Percentiles rank a stretch among this genome's conserved stretches.
Evolutionary conservation across 2,329 filamentous ascomycete genomes (phyloP).

Genomic region (Elsinoe ampelina): DNA sequence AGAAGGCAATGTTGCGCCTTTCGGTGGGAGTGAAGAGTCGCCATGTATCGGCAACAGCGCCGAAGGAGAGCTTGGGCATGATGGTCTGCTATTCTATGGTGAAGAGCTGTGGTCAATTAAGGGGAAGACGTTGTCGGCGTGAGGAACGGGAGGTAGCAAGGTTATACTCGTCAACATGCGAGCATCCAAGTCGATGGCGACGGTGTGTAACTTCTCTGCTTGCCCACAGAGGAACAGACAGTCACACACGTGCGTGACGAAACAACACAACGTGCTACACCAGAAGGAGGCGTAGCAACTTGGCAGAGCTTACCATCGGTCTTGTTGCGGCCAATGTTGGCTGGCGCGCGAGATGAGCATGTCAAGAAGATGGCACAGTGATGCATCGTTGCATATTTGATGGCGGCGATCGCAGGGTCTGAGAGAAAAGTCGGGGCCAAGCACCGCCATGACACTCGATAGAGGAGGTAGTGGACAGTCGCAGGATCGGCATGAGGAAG

Average conservation of each 20-base stretch:
- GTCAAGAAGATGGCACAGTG: background rate
- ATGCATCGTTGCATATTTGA: background rate
- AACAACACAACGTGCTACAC: background rate
- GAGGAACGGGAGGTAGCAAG: background rate
- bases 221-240: background rate
- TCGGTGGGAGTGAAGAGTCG: conserved; percentile 31
- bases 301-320: conserved; percentile 7
- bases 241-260: conserved; percentile 2
- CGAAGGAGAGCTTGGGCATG: conserved; percentile 9
- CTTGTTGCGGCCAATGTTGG: conserved; percentile 3
- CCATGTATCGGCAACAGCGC: conserved; percentile 16
- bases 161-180: too few species aligned
- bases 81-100: background rate
- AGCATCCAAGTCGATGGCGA: background rate
- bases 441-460: background rate
- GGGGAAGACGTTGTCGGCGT: too few species aligned
- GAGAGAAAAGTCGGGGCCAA: background rate
- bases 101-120: too few species aligned
- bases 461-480: background rate
- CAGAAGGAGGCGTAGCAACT: conserved; percentile 2
- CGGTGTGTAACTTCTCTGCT: background rate
- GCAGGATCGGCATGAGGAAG: background rate
- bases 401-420: background rate
- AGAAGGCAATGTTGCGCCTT: conserved; percentile 38
- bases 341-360: background rate